Evolutionary conservation across 2,329 filamentous ascomycete genomes (phyloP).

Genomic region (Tolypocladium nubicola): DNA sequence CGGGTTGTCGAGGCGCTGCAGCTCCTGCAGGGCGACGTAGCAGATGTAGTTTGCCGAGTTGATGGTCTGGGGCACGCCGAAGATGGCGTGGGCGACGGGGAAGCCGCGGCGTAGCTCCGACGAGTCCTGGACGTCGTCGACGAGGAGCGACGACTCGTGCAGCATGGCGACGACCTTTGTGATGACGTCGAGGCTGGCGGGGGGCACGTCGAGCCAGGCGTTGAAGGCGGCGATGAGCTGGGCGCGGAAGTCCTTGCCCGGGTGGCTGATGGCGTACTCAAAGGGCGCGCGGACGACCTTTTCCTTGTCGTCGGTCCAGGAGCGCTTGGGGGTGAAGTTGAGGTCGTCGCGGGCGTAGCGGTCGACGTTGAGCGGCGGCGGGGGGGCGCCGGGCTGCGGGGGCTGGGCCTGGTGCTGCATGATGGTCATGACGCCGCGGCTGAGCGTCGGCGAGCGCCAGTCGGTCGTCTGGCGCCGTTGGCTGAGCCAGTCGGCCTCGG

Average conservation of each 20-base stretch:
- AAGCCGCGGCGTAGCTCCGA: conserved; percentile 66
- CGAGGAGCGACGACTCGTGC: conserved; percentile 71
- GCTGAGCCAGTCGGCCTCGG: conserved; percentile 52
- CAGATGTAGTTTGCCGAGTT: conserved; percentile 88
- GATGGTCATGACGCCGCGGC: conserved; percentile 7
- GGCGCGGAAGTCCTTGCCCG: conserved; percentile 75
- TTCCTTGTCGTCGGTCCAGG: conserved; percentile 68
- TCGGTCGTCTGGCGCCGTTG: conserved; percentile 14
- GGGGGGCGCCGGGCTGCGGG: conserved; percentile 9
- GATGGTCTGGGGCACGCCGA: conserved; percentile 79
- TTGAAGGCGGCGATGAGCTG: conserved; percentile 77
- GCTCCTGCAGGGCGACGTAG: conserved; percentile 67
- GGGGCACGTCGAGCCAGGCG: conserved; percentile 64
- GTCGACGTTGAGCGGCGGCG: conserved; percentile 34
- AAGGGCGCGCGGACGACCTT: conserved; percentile 68
- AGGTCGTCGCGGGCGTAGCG: conserved; percentile 46
- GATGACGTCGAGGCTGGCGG: conserved; percentile 59
- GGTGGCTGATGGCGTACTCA: conserved; percentile 68
- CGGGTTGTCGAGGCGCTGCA: conserved; percentile 60
- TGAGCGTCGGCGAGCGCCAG: conserved; percentile 1
- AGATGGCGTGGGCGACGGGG: conserved; percentile 76
- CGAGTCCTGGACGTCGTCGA: conserved; percentile 82
- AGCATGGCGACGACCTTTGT: conserved; percentile 76
- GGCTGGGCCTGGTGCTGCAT: conserved; percentile 23
- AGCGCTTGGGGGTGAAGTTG: conserved; percentile 36